These are phyloP conservation scores for Coniosporium apollinis DNA, from an alignment of 495 filamentous ascomycete genomes.

Conservation along the genomic window DNA sequence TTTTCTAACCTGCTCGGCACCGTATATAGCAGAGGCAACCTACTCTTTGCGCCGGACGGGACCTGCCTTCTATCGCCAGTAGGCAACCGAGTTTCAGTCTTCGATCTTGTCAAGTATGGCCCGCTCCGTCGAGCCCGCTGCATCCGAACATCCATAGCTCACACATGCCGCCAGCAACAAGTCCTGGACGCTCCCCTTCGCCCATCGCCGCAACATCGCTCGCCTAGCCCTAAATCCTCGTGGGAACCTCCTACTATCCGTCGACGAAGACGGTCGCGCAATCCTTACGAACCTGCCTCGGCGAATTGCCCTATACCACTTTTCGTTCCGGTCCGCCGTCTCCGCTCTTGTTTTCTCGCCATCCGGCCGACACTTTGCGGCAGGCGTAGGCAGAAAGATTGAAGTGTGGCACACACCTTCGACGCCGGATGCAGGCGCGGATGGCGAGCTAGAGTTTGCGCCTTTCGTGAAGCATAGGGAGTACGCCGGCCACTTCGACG, in stretches of 20 bases:
- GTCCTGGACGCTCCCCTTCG: slow-evolving; percentile 85
- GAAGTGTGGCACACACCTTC: slow-evolving; percentile 94
- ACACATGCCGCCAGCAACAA: slow-evolving; percentile 52
- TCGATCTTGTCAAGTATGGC: slow-evolving; percentile 83
- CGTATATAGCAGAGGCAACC: slow-evolving; percentile 92
- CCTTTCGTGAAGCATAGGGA: slow-evolving; percentile 80
- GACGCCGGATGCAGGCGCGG: slow-evolving; percentile 54
- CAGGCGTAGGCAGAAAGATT: slow-evolving; percentile 64
- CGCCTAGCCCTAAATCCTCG: slow-evolving; percentile 73
- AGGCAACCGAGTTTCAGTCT: slow-evolving; percentile 87
- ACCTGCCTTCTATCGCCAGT: slow-evolving; percentile 92
- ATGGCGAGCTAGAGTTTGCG: slow-evolving; percentile 84
- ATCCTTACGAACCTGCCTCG: slow-evolving; percentile 82
- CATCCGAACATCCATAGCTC: not conserved
- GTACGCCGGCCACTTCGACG: slow-evolving; percentile 77
- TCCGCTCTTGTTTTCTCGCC: slow-evolving; percentile 83
- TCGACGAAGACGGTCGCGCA: slow-evolving; percentile 87
- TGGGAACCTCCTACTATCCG: slow-evolving; percentile 76
- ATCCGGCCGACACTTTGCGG: slow-evolving; percentile 77
- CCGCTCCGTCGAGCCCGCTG: too few species aligned
- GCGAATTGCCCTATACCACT: slow-evolving; percentile 74
- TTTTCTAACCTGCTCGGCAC: slow-evolving; percentile 94
- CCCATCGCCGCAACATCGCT: slow-evolving; percentile 83
- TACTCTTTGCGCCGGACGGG: slow-evolving; percentile 93
- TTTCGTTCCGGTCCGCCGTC: slow-evolving; percentile 74